phyloP scores from a whole-genome alignment of 805 yeast species.

The Barnettozyma sp. region DNA sequence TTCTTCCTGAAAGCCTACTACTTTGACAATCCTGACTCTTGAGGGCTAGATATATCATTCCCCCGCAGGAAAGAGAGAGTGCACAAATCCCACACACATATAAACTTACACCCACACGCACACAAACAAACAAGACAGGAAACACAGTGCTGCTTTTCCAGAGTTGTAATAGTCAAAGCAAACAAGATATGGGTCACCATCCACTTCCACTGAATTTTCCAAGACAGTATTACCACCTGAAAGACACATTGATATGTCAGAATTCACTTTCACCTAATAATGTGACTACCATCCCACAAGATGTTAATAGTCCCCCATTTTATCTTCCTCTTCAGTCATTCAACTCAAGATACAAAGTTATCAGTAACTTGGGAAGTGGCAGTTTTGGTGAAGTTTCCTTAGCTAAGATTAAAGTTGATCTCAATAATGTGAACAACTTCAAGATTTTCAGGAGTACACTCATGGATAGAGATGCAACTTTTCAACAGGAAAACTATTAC shows the following conservation, averaged over 20 bases:
- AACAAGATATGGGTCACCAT: too few species aligned
- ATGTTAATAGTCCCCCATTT: conserved; percentile 33
- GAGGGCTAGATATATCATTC: too few species aligned
- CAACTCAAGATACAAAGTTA: conserved; percentile 38
- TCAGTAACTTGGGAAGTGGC: conserved; percentile 61
- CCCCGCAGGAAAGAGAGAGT: too few species aligned
- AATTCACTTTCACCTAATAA: conserved; percentile 3
- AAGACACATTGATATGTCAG: not conserved
- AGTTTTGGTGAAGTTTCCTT: conserved; percentile 67
- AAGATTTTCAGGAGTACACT: conserved; percentile 34
- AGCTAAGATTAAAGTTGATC: conserved; percentile 40
- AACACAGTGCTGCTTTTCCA: too few species aligned
- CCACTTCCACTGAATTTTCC: not conserved
- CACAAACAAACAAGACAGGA: too few species aligned
- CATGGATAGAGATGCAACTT: conserved; percentile 32
- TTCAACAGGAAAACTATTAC: conserved; percentile 25
- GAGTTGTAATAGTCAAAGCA: too few species aligned
- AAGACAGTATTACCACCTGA: not conserved
- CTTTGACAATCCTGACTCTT: conserved; percentile 1
- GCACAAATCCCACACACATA: too few species aligned
- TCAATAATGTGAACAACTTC: conserved; percentile 16
- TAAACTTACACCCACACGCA: too few species aligned
- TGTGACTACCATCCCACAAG: conserved; percentile 27
- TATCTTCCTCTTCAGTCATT: conserved; percentile 39
- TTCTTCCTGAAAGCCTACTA: conserved; percentile 10